A percentile compares a stretch with the other conserved stretches of the same genome.
phyloP scores from a whole-genome alignment of 1,284 basidiomycete genomes.

The Spongispora temasekensis region DNA sequence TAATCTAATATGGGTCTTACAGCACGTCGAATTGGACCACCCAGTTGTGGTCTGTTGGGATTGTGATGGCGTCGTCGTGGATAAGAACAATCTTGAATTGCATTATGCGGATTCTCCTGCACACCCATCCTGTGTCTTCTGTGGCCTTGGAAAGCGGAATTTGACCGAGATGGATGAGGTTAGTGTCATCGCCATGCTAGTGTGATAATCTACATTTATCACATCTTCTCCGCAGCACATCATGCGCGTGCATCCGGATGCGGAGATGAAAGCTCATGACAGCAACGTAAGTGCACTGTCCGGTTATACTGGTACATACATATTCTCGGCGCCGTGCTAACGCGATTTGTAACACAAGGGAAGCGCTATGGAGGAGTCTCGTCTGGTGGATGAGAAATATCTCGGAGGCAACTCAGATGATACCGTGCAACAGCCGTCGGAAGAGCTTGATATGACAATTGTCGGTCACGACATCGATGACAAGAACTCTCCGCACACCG shows the following conservation, averaged over 20 bases:
- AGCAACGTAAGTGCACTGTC: slow-evolving; percentile 9
- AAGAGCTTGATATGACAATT: background rate
- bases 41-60: slow-evolving; percentile 34
- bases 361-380: background rate
- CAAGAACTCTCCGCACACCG: background rate
- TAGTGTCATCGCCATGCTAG: slow-evolving; percentile 2
- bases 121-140: slow-evolving; percentile 28
- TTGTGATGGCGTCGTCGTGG: slow-evolving; percentile 28
- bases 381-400: background rate
- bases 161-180: slow-evolving; percentile 25
- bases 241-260: slow-evolving; percentile 14
- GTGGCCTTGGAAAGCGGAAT: slow-evolving; percentile 21
- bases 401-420: background rate
- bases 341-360: slow-evolving; percentile 6
- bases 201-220: slow-evolving; percentile 2
- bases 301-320: no score
- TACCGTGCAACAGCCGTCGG: background rate
- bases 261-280: slow-evolving; percentile 11
- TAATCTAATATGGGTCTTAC: background rate
- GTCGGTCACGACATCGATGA: background rate
- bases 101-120: slow-evolving; percentile 30
- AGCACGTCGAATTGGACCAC: slow-evolving; percentile 28
- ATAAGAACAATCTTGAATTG: slow-evolving; percentile 18
- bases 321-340: slow-evolving; percentile 12
- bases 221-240: slow-evolving; percentile 21